phyloP scores from a whole-genome alignment of 1,139 yeast genomes.

The Pichia sp. region DNA sequence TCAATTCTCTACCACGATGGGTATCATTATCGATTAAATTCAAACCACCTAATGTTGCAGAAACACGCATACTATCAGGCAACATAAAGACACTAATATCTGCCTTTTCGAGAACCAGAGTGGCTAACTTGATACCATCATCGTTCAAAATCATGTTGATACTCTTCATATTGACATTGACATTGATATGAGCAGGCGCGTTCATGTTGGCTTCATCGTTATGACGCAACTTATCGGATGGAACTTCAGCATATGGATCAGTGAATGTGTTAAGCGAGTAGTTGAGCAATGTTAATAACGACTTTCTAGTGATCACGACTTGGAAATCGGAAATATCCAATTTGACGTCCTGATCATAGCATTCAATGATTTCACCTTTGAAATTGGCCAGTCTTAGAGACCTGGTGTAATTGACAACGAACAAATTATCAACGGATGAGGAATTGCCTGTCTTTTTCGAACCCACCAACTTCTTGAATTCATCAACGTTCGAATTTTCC shows the following conservation, averaged over 20 bases:
- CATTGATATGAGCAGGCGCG: conserved; percentile 72
- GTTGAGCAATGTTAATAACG: conserved; percentile 75
- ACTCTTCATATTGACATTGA: conserved; percentile 69
- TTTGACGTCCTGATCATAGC: conserved; percentile 76
- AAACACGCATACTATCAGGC: conserved; percentile 77
- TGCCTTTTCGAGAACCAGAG: conserved; percentile 75
- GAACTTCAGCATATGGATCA: conserved; percentile 68
- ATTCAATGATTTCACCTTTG: conserved; percentile 57
- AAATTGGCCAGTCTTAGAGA: conserved; percentile 61
- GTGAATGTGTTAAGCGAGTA: conserved; percentile 86
- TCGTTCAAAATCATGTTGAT: conserved; percentile 77
- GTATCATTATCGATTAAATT: conserved; percentile 75
- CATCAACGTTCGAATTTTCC: conserved; percentile 58
- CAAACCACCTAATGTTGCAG: conserved; percentile 77
- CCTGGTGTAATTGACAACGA: conserved; percentile 60
- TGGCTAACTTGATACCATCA: conserved; percentile 79
- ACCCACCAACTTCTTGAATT: conserved; percentile 68
- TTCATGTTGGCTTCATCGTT: conserved; percentile 52
- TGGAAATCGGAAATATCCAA: conserved; percentile 78
- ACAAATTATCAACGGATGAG: conserved; percentile 45
- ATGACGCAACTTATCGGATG: conserved; percentile 68
- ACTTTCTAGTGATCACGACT: conserved; percentile 73
- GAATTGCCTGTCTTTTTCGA: conserved; percentile 45
- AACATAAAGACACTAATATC: conserved; percentile 61
- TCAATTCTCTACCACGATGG: conserved; percentile 64